Base-by-base conservation (phyloP, 1,284 basidiomycete species). In the Takashimella koratensis region DNA sequence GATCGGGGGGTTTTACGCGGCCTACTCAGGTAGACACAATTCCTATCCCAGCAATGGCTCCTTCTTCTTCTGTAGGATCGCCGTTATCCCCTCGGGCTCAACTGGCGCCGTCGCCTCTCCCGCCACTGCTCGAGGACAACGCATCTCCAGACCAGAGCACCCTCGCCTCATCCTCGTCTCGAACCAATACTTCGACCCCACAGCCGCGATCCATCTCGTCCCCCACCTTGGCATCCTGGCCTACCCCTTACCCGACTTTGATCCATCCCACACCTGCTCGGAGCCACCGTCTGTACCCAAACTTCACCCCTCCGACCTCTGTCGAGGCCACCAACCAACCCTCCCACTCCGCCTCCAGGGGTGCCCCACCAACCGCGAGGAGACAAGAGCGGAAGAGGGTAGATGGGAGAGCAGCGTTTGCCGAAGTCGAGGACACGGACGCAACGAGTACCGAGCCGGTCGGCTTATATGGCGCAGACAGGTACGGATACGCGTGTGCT, bases 221-320 rank as follows among this genome's bases (percentile, higher is more conserved):
- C 53, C 5, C 43, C 40, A 1, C 47, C 52, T 10, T 30, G 36
- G 5, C 26, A 20, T 49, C 45, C 11, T 20, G 25, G 0, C 54
- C 36, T 10, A 49, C 59, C 1, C 66, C 65, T 0, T 73, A 73
- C 47, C 22, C 57, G 10, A 52, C 55, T 0, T 3, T 74, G 6
- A 49, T 36, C 5, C 53, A 62, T 24, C 73, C 73, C 1, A 64
- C 63, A 2, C 73, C 74, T 1, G 66, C 67, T 3, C 52, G 54
- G 22, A 54, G 63, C 5, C 65, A 71, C 45, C 36, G 27, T 3
- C 43, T 63, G 11, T 76, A 74, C 52, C 74, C 74, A 0, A 76
- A 76, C 55, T 67, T 65, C 52, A 73, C 74, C 2, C 55, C 62
- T 20, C 8, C 16, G 11, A 21, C 48, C 46, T 4, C 48, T 39